These are phyloP conservation scores for Macrophomina phaseolina DNA, from an alignment of 2,329 filamentous ascomycete species.

Conservation along the genomic window DNA sequence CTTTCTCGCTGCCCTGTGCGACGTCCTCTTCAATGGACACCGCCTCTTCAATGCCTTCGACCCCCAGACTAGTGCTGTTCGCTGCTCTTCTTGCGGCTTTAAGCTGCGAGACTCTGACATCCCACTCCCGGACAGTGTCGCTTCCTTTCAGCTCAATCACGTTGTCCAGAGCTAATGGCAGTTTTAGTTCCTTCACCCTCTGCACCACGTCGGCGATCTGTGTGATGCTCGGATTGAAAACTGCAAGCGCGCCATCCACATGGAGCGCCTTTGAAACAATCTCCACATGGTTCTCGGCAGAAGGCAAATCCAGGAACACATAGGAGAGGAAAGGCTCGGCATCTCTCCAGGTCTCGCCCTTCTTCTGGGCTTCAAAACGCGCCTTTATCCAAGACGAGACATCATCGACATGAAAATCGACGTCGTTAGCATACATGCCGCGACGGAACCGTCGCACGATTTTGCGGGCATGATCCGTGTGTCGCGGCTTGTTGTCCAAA, in stretches of 20 bases:
- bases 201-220: conserved; percentile 72
- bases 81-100: conserved; percentile 21
- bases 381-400: conserved; percentile 65
- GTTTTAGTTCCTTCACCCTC: conserved; percentile 56
- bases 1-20: conserved; percentile 27
- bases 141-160: conserved; percentile 64
- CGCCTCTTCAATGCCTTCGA: conserved; percentile 29
- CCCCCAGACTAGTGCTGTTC: conserved; percentile 31
- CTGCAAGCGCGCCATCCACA: conserved; percentile 67
- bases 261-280: conserved; percentile 64
- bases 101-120: conserved; percentile 56
- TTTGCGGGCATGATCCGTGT: conserved; percentile 68
- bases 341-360: not conserved
- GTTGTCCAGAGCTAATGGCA: conserved; percentile 64
- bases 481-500: conserved; percentile 67
- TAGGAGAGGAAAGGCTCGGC: conserved; percentile 67
- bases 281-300: conserved; percentile 59
- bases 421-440: conserved; percentile 71
- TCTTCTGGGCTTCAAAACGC: conserved; percentile 34
- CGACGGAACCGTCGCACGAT: conserved; percentile 70
- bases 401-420: conserved; percentile 75
- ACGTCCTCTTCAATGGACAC: conserved; percentile 27
- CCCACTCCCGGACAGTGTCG: conserved; percentile 67
- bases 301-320: conserved; percentile 76
- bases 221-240: conserved; percentile 80